A percentile compares a stretch with the other conserved stretches of the same genome.
These are phyloP conservation scores for Paramecium sonneborni DNA, from an alignment of 73 alveolate species.

Conservation along the genomic window DNA sequence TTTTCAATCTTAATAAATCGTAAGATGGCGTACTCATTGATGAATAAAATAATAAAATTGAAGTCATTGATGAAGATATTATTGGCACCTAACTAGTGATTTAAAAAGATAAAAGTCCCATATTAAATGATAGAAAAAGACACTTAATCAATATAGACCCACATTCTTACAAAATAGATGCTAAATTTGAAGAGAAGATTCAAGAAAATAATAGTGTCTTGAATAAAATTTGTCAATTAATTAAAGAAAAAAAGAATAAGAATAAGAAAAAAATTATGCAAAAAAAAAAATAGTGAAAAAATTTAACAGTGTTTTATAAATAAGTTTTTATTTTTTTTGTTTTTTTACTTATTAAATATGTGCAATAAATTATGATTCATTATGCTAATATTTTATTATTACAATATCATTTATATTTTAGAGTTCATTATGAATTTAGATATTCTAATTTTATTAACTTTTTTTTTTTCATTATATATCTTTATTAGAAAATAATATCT, in stretches of 20 bases:
- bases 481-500: no score
- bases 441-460: no score
- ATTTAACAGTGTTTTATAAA: neutral
- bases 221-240: neutral
- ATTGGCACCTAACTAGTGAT: neutral
- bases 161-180: neutral
- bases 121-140: neutral
- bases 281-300: neutral
- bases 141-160: neutral
- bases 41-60: neutral
- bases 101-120: neutral
- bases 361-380: no score
- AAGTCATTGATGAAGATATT: neutral
- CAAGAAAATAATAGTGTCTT: neutral
- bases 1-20: neutral
- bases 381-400: no score
- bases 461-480: no score
- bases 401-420: no score
- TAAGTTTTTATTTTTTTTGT: neutral
- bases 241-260: neutral
- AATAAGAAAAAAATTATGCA: neutral
- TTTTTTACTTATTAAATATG: neutral
- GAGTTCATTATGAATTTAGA: no score
- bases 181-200: neutral
- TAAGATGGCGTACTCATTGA: neutral